phyloP scores from a whole-genome alignment of 331 rosid species.

The Telfairia occidentalis region DNA sequence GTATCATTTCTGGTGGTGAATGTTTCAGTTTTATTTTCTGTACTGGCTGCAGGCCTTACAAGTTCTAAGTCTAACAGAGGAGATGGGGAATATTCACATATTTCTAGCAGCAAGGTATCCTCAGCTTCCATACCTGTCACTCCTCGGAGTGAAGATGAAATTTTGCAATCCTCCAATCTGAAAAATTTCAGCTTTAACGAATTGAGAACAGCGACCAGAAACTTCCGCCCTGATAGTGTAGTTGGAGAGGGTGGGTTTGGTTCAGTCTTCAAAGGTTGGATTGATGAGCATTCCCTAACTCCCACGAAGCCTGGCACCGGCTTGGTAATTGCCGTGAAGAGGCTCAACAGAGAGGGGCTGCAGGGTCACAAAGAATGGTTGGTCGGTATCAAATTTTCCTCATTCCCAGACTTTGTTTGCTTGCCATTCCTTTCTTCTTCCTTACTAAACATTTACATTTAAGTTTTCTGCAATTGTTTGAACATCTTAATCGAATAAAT shows the following conservation, averaged over 20 bases:
- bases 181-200: constrained; percentile 55
- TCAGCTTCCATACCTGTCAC: constrained; percentile 44
- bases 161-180: constrained; percentile 60
- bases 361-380: constrained; percentile 99
- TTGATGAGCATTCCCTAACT: constrained; percentile 54
- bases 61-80: constrained; percentile 68
- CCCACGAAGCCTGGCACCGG: constrained; percentile 83
- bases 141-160: constrained; percentile 77
- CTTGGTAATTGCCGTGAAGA: constrained; percentile 75
- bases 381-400: constrained; percentile 38
- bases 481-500: neutral
- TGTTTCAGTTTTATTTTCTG: neutral
- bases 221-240: constrained; percentile 91
- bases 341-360: constrained; percentile 71
- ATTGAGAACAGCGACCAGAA: constrained; percentile 63
- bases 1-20: neutral
- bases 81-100: constrained; percentile 32
- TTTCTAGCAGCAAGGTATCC: constrained; percentile 48
- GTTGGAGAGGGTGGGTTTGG: constrained; percentile 98
- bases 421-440: neutral
- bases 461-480: neutral
- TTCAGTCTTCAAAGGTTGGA: constrained; percentile 92
- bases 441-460: neutral
- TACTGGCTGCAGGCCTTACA: constrained; percentile 11
- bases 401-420: neutral